Evolutionary conservation across 2,329 filamentous ascomycete genomes (phyloP), one percentile per base, ranked within the genome.

Genomic region (Phialocephala subalpina): DNA sequence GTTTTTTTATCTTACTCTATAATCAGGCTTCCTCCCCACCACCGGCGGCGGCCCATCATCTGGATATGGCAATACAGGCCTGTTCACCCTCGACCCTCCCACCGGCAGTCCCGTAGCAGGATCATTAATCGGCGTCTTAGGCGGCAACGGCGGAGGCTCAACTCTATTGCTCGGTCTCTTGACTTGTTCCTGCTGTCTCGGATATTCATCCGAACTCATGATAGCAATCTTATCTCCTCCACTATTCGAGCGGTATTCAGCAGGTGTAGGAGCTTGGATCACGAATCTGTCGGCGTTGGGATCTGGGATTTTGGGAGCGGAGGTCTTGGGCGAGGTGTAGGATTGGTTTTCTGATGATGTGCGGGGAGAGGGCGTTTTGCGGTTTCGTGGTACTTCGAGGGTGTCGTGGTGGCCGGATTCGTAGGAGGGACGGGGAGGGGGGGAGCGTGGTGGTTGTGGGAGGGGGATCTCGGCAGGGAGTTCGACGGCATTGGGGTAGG

Each of bases 31-130:
- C 72, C 90, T 88, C 53, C 91, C 89, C 85, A 93, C 93, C 7
- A 87, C 83, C 2, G 95, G 95, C 20, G 95, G 94, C 33, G 91
- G 90, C 29, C 91, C 92, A 73, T 97, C 91, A 55, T 89, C 90
- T 0, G 95, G 95, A 77, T 97, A 97, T 38, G 92, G 84, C 9
- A 81, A 77, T 0, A 77, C 68, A 6, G 59, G 63, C 29, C 29
- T n/a, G n/a, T n/a, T 33, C 29, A 5, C 4, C 55, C 68, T 77
- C 72, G 52, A 69, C 33, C 71, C 67, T 6, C 70, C 68, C 2
- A 62, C 57, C 27, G 62, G 62, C 18, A 60, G 49, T 73, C 75
- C 60, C 67, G 70, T 56, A 81, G 25, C 49, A 52, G 47, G 49
- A 47, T 56, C 58, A 20, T 62, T 61, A 3, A 94, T 84, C 0